Evolutionary conservation across 345 rosid species (phyloP).

Genomic region (Eucalyptus erythrocorys): DNA sequence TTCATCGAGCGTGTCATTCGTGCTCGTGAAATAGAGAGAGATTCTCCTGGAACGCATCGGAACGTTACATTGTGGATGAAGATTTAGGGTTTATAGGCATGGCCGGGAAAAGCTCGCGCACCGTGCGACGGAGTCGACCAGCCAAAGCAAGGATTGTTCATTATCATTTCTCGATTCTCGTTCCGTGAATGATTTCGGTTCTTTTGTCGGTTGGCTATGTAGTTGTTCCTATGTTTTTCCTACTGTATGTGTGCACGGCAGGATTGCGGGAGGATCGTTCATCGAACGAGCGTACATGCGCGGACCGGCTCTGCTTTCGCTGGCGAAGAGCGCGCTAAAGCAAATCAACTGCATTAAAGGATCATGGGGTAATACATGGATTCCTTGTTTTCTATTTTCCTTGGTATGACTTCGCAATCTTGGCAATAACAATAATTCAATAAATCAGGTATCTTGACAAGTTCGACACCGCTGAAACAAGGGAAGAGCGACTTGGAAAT

Average conservation of each 20-base stretch:
- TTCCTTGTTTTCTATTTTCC: background rate
- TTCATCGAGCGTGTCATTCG: background rate
- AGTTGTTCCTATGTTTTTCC: background rate
- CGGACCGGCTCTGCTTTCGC: slow-evolving; percentile 5
- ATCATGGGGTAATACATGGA: slow-evolving; percentile 19
- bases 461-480: slow-evolving; percentile 25
- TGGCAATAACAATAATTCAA: background rate
- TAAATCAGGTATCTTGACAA: slow-evolving; percentile 20
- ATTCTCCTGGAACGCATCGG: background rate
- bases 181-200: background rate
- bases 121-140: background rate
- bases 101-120: background rate
- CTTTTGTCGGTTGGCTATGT: background rate
- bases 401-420: no score
- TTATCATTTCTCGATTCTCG: background rate
- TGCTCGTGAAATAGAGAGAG: background rate
- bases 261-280: background rate
- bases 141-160: background rate
- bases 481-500: background rate
- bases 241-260: background rate
- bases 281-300: slow-evolving; percentile 4
- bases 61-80: background rate
- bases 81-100: background rate
- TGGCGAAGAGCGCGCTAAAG: slow-evolving; percentile 16
- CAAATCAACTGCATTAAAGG: slow-evolving; percentile 8